Evolutionary conservation across 345 rosid genomes (phyloP), one percentile per base, ranked within the genome.

Genomic region (Raphanus raphanistrum): DNA sequence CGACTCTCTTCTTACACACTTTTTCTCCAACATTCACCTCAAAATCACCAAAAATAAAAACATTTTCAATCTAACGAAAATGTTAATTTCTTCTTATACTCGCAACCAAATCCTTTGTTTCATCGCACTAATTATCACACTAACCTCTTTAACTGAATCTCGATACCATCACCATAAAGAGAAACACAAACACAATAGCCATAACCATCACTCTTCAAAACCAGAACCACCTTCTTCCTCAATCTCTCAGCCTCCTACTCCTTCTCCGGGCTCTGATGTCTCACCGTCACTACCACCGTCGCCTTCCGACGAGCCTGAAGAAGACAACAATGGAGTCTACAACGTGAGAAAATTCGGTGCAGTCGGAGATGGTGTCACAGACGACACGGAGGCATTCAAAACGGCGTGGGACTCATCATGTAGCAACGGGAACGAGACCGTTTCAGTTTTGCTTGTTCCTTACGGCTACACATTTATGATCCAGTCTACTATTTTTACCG

Each of bases 331-430:
- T 21, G 64, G 81, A 5, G 32, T 86, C 59, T 86, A 84, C 55
- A 81, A 89, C 75, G 97, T 94, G 32, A 75, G 84, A 58, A 83
- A 81, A 31, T 92, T 79, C 35, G 98, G 98, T 54, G 97, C 97
- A 1, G 80, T 85, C 1, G 97, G 98, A 21, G 91, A 92, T 72
- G 93, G 97, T 10, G 66, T 54, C 2, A 71, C 91, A 0, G 95
- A 94, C 33, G 98, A 94, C 74, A 92, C 97, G 1, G 79, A 79
- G 15, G 97, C 98, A 27, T 90, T 94, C 82, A 90, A 90, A 84
- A 86, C 76, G 91, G 93, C 91, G 5, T 94, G 98, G 98, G 97
- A 92, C 75, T 36, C 81, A 2, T 86, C 93, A 33, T 92, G 98
- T 54, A 84, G 77, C 72, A 74, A 76, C 9, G 73, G 43, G 0